Conservation (phyloP, 345 rosid genomes). For the Citrus glauca region DNA sequence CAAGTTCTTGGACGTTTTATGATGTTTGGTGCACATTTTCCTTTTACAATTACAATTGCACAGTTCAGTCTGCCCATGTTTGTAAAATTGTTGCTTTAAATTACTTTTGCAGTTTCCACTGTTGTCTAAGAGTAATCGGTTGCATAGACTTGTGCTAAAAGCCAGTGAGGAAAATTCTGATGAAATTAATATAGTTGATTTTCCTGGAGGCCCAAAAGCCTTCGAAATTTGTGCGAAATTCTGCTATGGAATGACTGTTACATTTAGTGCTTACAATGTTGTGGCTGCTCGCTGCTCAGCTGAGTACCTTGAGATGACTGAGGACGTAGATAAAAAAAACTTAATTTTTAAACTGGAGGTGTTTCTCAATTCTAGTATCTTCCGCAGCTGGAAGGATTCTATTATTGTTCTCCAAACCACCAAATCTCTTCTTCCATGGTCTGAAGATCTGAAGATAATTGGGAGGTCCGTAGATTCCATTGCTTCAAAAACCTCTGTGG, state of each 20-base stretch:
- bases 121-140: slow-evolving; percentile 69
- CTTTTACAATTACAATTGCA: background rate
- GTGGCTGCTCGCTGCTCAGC: slow-evolving; percentile 88
- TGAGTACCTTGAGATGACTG: slow-evolving; percentile 91
- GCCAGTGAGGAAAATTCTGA: slow-evolving; percentile 51
- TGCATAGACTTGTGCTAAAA: slow-evolving; percentile 58
- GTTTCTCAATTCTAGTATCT: slow-evolving; percentile 77
- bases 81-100: background rate
- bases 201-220: slow-evolving; percentile 88
- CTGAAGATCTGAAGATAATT: slow-evolving; percentile 81
- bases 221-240: slow-evolving; percentile 95
- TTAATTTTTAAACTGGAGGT: slow-evolving; percentile 79
- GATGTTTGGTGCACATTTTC: background rate
- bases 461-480: slow-evolving; percentile 86
- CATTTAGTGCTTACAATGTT: slow-evolving; percentile 81
- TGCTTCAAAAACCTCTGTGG: slow-evolving; percentile 73
- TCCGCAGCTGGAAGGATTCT: slow-evolving; percentile 95
- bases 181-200: slow-evolving; percentile 54
- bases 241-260: slow-evolving; percentile 89
- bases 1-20: background rate
- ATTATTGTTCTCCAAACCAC: slow-evolving; percentile 88
- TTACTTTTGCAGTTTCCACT: slow-evolving; percentile 73
- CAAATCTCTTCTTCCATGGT: slow-evolving; percentile 74
- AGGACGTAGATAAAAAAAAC: slow-evolving; percentile 75
- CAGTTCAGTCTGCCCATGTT: background rate